A percentile compares a stretch with the other conserved stretches of the same genome.
phyloP scores from a whole-genome alignment of 192 early-diverging fungal species.

The Coemansia sp. region DNA sequence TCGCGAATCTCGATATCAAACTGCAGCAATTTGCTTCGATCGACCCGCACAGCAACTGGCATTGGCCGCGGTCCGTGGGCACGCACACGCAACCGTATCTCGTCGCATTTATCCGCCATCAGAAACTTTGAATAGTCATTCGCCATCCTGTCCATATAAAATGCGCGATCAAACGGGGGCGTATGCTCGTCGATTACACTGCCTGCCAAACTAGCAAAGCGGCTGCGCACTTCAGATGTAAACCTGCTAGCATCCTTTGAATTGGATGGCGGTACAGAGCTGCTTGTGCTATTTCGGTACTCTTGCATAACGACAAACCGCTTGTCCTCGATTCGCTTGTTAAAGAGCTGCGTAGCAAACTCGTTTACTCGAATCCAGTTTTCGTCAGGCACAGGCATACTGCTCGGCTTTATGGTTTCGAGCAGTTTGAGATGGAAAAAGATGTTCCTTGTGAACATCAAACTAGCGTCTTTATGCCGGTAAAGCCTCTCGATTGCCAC shows the following conservation, averaged over 20 bases:
- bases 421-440: constrained; percentile 41
- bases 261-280: neutral
- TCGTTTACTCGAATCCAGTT: constrained; percentile 39
- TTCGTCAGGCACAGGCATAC: constrained; percentile 28
- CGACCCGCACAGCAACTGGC: constrained; percentile 42
- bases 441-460: constrained; percentile 35
- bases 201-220: constrained; percentile 10
- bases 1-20: constrained; percentile 33
- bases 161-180: constrained; percentile 28
- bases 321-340: constrained; percentile 37
- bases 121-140: constrained; percentile 25
- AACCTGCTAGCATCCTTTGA: constrained; percentile 3
- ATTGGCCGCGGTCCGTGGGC: constrained; percentile 27
- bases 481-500: constrained; percentile 34
- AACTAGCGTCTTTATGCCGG: constrained; percentile 22
- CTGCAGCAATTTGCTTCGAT: constrained; percentile 16
- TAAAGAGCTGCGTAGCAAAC: constrained; percentile 43
- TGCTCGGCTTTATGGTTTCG: constrained; percentile 15
- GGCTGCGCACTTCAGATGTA: constrained; percentile 10
- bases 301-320: constrained; percentile 33
- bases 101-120: constrained; percentile 25
- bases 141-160: constrained; percentile 38
- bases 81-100: constrained; percentile 24
- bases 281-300: constrained; percentile 11
- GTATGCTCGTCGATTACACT: constrained; percentile 22